phyloP scores from a whole-genome alignment of 768 basidiomycete genomes.

The Megacollybia marginata region DNA sequence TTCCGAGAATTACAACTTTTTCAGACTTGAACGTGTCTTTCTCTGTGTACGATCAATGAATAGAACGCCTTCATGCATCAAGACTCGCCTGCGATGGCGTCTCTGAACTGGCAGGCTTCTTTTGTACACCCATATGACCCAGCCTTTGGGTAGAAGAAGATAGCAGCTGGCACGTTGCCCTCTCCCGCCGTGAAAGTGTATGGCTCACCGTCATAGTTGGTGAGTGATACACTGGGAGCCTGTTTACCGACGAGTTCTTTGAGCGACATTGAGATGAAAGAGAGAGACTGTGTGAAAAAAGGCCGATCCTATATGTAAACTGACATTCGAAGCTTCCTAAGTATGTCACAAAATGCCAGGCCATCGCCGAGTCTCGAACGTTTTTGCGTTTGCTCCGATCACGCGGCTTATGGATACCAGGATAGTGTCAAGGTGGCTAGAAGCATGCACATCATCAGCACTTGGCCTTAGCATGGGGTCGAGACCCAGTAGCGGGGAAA shows the following conservation, averaged over 20 bases:
- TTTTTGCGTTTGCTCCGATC: too few relatives aligned
- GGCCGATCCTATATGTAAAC: too few relatives aligned
- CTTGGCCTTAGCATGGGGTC: too few relatives aligned
- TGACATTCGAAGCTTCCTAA: too few relatives aligned
- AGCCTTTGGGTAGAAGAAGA: slow-evolving; percentile 81
- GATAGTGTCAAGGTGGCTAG: too few relatives aligned
- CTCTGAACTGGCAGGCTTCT: slow-evolving; percentile 77
- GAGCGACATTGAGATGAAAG: slow-evolving; percentile 26
- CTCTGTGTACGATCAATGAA: slow-evolving; percentile 26
- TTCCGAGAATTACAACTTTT: slow-evolving; percentile 62
- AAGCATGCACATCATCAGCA: too few relatives aligned
- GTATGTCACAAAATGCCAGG: too few relatives aligned
- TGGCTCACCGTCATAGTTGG: slow-evolving; percentile 52
- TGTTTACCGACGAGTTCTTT: slow-evolving; percentile 52
- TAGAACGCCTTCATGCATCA: neutral
- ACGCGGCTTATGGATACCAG: too few relatives aligned
- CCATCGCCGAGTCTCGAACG: too few relatives aligned
- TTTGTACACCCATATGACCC: slow-evolving; percentile 75
- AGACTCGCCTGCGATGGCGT: slow-evolving; percentile 60
- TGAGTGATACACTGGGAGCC: slow-evolving; percentile 62
- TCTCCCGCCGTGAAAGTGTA: slow-evolving; percentile 56
- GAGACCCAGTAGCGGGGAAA: too few relatives aligned
- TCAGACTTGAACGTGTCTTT: slow-evolving; percentile 58
- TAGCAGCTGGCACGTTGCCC: slow-evolving; percentile 49
- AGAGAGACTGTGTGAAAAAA: neutral